Conservation (phyloP, 2,329 filamentous ascomycete species). For the Botrytis hyacinthi region DNA sequence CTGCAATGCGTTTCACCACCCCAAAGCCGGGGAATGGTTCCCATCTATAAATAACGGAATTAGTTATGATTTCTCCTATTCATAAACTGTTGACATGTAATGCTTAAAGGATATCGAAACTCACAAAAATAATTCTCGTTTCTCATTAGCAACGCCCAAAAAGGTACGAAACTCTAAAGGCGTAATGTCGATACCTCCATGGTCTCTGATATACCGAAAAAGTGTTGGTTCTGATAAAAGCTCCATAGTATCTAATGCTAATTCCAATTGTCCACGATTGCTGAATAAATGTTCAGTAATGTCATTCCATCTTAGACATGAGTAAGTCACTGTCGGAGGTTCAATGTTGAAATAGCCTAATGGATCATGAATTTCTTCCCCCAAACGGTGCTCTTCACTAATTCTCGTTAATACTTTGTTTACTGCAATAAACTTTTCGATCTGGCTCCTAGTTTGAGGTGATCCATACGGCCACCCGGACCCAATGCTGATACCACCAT, state of each 20-base stretch:
- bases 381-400: background rate
- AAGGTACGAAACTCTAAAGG: background rate
- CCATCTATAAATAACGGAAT: background rate
- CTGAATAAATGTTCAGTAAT: background rate
- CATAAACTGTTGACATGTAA: too few relatives aligned
- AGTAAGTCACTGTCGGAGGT: background rate
- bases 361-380: background rate
- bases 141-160: slow-evolving; percentile 2
- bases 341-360: background rate
- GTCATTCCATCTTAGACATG: background rate
- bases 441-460: background rate
- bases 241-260: slow-evolving; percentile 7
- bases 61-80: background rate
- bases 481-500: background rate
- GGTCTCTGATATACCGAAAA: background rate
- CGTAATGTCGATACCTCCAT: background rate
- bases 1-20: background rate
- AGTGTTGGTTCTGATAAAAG: background rate
- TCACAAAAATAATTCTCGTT: slow-evolving; percentile 7
- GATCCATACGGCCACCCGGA: background rate
- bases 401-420: background rate
- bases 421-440: background rate
- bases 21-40: slow-evolving; percentile 4
- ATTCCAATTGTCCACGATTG: background rate
- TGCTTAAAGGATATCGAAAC: background rate